Percentiles rank a stretch among this genome's conserved stretches.
phyloP scores from a whole-genome alignment of 768 basidiomycete species.

The Termitomyces bulborhizus region DNA sequence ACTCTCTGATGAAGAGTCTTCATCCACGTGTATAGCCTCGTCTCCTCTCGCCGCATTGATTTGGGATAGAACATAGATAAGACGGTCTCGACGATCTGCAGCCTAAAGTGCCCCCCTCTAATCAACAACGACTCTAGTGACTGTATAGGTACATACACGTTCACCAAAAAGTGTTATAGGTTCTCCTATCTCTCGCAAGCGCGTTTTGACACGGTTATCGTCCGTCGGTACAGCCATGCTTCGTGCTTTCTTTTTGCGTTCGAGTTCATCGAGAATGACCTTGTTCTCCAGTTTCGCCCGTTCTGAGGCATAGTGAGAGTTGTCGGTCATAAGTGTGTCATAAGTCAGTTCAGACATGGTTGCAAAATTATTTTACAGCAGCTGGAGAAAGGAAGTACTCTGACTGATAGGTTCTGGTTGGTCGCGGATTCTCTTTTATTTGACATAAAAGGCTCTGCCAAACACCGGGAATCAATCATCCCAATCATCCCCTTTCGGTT shows the following conservation, averaged over 20 bases:
- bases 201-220: slow-evolving; percentile 85
- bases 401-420: not conserved
- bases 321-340: slow-evolving; percentile 75
- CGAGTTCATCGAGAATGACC: slow-evolving; percentile 90
- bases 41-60: slow-evolving; percentile 86
- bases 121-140: slow-evolving; percentile 7
- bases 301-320: slow-evolving; percentile 67
- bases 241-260: slow-evolving; percentile 93
- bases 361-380: slow-evolving; percentile 8
- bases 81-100: slow-evolving; percentile 91
- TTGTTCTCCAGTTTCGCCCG: slow-evolving; percentile 76
- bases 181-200: slow-evolving; percentile 89
- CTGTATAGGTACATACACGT: slow-evolving; percentile 57
- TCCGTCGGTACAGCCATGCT: slow-evolving; percentile 95
- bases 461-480: not conserved
- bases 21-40: slow-evolving; percentile 69
- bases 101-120: slow-evolving; percentile 44
- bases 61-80: slow-evolving; percentile 93
- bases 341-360: slow-evolving; percentile 70
- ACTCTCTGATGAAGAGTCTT: slow-evolving; percentile 60
- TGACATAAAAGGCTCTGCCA: not conserved
- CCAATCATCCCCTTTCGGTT: not conserved
- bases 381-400: not conserved
- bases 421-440: not conserved
- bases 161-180: slow-evolving; percentile 98